phyloP scores from a whole-genome alignment of 371 early-diverging fungal species.

The Fennellomyces sp. region DNA sequence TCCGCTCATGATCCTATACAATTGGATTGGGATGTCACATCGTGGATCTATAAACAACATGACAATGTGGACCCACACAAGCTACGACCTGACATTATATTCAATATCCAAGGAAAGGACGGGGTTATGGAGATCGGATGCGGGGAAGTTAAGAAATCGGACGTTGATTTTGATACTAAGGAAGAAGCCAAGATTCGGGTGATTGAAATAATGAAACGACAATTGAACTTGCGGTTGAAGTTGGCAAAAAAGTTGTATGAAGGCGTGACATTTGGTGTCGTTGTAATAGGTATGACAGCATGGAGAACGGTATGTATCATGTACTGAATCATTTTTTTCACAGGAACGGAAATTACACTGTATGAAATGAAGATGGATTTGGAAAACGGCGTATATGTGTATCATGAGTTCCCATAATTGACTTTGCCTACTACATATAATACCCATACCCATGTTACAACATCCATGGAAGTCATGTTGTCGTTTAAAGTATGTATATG shows the following conservation, averaged over 20 bases:
- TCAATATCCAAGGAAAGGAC: background rate
- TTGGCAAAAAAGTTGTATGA: slow-evolving; percentile 1
- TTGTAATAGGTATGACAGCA: slow-evolving; percentile 1
- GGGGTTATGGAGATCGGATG: background rate
- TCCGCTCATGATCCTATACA: slow-evolving; percentile 1
- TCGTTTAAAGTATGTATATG: background rate
- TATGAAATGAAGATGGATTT: background rate
- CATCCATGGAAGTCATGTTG: background rate
- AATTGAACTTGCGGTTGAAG: background rate
- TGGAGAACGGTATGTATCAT: background rate
- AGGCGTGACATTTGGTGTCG: slow-evolving; percentile 4
- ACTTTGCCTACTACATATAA: background rate
- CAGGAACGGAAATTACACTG: background rate
- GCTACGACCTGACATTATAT: background rate
- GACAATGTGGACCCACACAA: background rate
- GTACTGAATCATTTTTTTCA: background rate
- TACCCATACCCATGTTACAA: background rate
- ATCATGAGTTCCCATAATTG: background rate
- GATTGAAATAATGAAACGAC: slow-evolving; percentile 2
- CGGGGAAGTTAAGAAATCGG: background rate
- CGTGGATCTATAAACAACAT: slow-evolving; percentile 1
- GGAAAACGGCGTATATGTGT: background rate
- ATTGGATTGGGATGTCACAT: background rate
- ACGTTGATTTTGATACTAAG: background rate
- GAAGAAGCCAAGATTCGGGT: background rate